phyloP scores from a whole-genome alignment of 352 stramenopile genomes.

The Phytopythium ostracodes region DNA sequence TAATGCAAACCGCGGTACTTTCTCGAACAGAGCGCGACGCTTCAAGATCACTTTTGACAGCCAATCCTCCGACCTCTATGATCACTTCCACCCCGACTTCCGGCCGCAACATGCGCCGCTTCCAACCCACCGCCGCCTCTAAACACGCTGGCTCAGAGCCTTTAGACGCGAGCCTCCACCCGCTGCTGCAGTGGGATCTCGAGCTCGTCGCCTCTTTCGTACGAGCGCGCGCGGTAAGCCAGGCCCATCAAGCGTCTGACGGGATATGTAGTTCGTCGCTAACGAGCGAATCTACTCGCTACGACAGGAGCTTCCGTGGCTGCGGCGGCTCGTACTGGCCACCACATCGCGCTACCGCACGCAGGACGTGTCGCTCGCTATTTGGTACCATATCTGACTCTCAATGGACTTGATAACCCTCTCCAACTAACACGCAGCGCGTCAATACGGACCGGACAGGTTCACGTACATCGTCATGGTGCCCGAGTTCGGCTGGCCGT shows the following conservation, averaged over 20 bases:
- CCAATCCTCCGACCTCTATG: no score
- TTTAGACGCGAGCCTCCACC: constrained; percentile 27
- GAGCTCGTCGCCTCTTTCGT: constrained; percentile 30
- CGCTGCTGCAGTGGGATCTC: constrained; percentile 58
- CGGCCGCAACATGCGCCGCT: background rate
- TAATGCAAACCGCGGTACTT: no score
- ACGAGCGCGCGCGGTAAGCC: constrained; percentile 30
- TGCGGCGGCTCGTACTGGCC: constrained; percentile 35
- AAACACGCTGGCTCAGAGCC: background rate
- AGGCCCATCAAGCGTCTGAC: no score
- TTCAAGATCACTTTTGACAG: no score
- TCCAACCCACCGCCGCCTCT: background rate
- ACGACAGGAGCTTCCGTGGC: constrained; percentile 19
- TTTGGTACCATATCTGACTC: no score
- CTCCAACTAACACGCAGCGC: no score
- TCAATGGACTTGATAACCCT: no score
- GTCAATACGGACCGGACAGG: no score
- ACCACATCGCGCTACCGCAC: constrained; percentile 53
- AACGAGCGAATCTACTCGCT: background rate
- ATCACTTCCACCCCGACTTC: background rate
- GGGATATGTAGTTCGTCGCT: no score
- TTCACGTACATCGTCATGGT: constrained; percentile 58
- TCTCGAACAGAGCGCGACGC: background rate
- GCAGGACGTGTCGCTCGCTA: constrained; percentile 56
- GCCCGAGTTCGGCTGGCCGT: constrained; percentile 53